phyloP scores from a whole-genome alignment of 352 stramenopile species.

The Plasmopara halstedii region DNA sequence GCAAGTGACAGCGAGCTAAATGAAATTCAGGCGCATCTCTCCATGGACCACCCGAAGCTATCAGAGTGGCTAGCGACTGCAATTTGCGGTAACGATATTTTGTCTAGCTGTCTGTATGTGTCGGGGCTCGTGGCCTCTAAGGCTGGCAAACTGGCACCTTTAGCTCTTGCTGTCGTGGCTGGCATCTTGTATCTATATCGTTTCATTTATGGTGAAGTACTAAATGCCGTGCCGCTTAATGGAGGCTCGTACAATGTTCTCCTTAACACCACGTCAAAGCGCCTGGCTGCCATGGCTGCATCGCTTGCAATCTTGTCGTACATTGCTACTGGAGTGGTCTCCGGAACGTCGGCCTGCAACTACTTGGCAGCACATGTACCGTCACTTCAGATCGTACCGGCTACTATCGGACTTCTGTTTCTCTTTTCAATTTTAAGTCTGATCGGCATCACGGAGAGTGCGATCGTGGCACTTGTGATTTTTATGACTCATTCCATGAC shows the following conservation, averaged over 20 bases:
- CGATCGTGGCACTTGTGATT: slow-evolving; percentile 86
- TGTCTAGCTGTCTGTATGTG: slow-evolving; percentile 90
- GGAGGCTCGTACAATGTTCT: slow-evolving; percentile 95
- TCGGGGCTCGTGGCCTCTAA: slow-evolving; percentile 79
- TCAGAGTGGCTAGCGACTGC: slow-evolving; percentile 90
- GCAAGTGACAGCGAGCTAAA: slow-evolving; percentile 57
- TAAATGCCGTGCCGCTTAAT: slow-evolving; percentile 91
- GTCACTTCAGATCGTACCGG: slow-evolving; percentile 64
- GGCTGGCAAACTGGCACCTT: slow-evolving; percentile 85
- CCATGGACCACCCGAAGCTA: slow-evolving; percentile 74
- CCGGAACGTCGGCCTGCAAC: slow-evolving; percentile 80
- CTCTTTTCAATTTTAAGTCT: slow-evolving; percentile 89
- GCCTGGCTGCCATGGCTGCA: slow-evolving; percentile 88
- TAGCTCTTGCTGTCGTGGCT: slow-evolving; percentile 87
- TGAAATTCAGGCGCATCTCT: slow-evolving; percentile 71
- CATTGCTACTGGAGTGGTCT: slow-evolving; percentile 91
- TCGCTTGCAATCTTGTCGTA: slow-evolving; percentile 94
- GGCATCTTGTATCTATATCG: slow-evolving; percentile 84
- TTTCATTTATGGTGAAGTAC: slow-evolving; percentile 93
- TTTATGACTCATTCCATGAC: slow-evolving; percentile 88
- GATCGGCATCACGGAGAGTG: slow-evolving; percentile 90
- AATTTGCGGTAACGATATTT: slow-evolving; percentile 95
- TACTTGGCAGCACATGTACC: slow-evolving; percentile 79
- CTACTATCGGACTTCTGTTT: slow-evolving; percentile 80
- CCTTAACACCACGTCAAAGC: slow-evolving; percentile 93